A percentile compares a stretch with the other conserved stretches of the same genome.
phyloP scores from a whole-genome alignment of 1,139 yeast genomes.

The Casaregolazyma lundiana region DNA sequence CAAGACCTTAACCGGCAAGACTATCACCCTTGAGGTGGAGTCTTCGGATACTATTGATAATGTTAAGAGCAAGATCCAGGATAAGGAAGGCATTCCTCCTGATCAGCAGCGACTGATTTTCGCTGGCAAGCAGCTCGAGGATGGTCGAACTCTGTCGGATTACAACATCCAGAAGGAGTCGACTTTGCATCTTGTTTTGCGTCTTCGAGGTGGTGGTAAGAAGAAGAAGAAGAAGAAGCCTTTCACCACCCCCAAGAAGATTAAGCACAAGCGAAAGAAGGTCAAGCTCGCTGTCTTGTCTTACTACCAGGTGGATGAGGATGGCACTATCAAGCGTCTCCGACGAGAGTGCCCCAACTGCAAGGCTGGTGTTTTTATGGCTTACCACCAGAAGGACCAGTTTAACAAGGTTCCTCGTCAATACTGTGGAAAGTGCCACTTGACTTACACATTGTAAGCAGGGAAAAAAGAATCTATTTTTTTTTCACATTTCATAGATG shows the following conservation, averaged over 20 bases:
- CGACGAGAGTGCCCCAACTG: slow-evolving; percentile 97
- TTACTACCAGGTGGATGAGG: slow-evolving; percentile 98
- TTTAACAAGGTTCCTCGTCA: slow-evolving; percentile 97
- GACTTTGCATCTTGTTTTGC: slow-evolving; percentile 92
- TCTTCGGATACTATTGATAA: slow-evolving; percentile 98
- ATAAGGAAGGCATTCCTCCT: slow-evolving; percentile 99
- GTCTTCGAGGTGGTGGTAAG: slow-evolving; percentile 99
- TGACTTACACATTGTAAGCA: slow-evolving; percentile 51
- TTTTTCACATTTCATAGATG: not conserved
- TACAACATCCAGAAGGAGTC: slow-evolving; percentile 99
- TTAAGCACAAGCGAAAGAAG: slow-evolving; percentile 22
- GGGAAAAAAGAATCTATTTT: too few relatives aligned
- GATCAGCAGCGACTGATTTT: slow-evolving; percentile 99
- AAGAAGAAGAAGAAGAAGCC: slow-evolving; percentile 99
- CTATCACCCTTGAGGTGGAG: slow-evolving; percentile 98
- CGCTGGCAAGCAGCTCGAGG: slow-evolving; percentile 99
- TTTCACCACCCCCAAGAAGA: slow-evolving; percentile 96
- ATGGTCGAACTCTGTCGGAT: slow-evolving; percentile 97
- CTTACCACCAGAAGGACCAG: slow-evolving; percentile 84
- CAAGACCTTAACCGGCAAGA: slow-evolving; percentile 98
- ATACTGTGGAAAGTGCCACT: slow-evolving; percentile 99
- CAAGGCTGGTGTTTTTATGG: slow-evolving; percentile 99
- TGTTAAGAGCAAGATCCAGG: slow-evolving; percentile 99
- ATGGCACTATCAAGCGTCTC: slow-evolving; percentile 97
- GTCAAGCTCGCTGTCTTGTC: slow-evolving; percentile 83